Evolutionary conservation across 2,329 filamentous ascomycete species (phyloP).

Genomic region (Cyanodermella asteris): DNA sequence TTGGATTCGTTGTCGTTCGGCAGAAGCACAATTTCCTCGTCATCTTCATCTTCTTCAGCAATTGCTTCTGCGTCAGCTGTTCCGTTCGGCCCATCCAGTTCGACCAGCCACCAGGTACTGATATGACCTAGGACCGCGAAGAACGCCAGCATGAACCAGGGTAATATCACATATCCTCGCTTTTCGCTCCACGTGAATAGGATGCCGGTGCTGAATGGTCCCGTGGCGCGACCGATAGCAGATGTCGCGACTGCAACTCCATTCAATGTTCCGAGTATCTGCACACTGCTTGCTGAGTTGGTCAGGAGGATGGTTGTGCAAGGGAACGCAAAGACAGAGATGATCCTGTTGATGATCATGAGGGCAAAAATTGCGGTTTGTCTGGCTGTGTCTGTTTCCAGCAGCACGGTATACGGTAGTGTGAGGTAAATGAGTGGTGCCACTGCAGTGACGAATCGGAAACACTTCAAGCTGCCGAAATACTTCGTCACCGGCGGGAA

Average conservation of each 20-base stretch:
- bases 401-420: slow-evolving; percentile 59
- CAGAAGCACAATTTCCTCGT: no score
- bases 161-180: slow-evolving; percentile 51
- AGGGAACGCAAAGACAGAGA: slow-evolving; percentile 69
- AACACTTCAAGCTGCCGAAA: slow-evolving; percentile 54
- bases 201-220: slow-evolving; percentile 51
- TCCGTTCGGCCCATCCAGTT: slow-evolving; percentile 45
- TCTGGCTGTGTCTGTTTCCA: slow-evolving; percentile 27
- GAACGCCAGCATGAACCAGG: slow-evolving; percentile 57
- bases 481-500: slow-evolving; percentile 55
- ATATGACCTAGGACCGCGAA: slow-evolving; percentile 45
- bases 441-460: slow-evolving; percentile 40
- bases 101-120: slow-evolving; percentile 50
- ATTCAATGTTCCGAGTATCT: slow-evolving; percentile 70
- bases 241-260: slow-evolving; percentile 70
- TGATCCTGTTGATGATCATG: slow-evolving; percentile 52
- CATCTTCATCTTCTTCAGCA: slow-evolving; percentile 10
- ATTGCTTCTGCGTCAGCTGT: slow-evolving; percentile 13
- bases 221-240: slow-evolving; percentile 56
- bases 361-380: slow-evolving; percentile 39
- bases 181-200: slow-evolving; percentile 59
- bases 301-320: slow-evolving; percentile 78
- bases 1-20: background rate
- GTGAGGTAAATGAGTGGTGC: slow-evolving; percentile 59
- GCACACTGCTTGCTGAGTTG: slow-evolving; percentile 56